A percentile compares a stretch with the other conserved stretches of the same genome.
Evolutionary conservation across 805 yeast species (phyloP).

Genomic region (Yamadazyma akitaensis): DNA sequence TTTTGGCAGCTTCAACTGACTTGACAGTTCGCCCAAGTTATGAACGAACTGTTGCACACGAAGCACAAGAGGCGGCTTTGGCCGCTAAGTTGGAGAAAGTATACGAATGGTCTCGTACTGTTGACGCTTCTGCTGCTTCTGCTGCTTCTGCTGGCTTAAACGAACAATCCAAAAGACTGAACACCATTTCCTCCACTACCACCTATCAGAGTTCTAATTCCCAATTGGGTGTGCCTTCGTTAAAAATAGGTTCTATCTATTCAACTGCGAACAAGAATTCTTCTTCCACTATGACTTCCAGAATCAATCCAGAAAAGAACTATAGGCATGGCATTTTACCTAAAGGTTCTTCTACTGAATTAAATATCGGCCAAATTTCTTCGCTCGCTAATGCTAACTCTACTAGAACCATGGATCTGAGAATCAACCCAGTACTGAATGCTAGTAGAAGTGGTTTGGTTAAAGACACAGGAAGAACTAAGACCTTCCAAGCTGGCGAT

Average conservation of each 20-base stretch:
- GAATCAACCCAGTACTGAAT: slow-evolving; percentile 42
- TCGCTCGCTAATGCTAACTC: slow-evolving; percentile 38
- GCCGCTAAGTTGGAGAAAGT: slow-evolving; percentile 44
- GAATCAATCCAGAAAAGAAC: slow-evolving; percentile 42
- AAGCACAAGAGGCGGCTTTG: slow-evolving; percentile 65
- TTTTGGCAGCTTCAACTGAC: slow-evolving; percentile 66
- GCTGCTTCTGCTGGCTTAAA: slow-evolving; percentile 40
- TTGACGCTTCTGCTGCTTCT: slow-evolving; percentile 46
- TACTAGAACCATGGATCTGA: slow-evolving; percentile 34
- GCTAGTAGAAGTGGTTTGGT: slow-evolving; percentile 36
- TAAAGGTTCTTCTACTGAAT: slow-evolving; percentile 19
- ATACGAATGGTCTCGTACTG: slow-evolving; percentile 46
- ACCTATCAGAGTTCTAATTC: slow-evolving; percentile 11
- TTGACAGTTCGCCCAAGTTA: slow-evolving; percentile 59
- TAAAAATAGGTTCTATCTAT: slow-evolving; percentile 29
- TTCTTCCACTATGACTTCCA: slow-evolving; percentile 40
- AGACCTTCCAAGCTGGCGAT: slow-evolving; percentile 37
- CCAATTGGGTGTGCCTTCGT: slow-evolving; percentile 31
- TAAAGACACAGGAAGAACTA: slow-evolving; percentile 29
- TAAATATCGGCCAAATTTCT: slow-evolving; percentile 34
- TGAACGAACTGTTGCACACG: slow-evolving; percentile 55
- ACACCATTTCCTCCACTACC: slow-evolving; percentile 17
- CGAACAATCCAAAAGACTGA: slow-evolving; percentile 9
- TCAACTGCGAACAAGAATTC: slow-evolving; percentile 38
- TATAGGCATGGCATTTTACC: slow-evolving; percentile 34